Conservation (phyloP, 140 eudicot species). For the Flaveria floridana region DNA sequence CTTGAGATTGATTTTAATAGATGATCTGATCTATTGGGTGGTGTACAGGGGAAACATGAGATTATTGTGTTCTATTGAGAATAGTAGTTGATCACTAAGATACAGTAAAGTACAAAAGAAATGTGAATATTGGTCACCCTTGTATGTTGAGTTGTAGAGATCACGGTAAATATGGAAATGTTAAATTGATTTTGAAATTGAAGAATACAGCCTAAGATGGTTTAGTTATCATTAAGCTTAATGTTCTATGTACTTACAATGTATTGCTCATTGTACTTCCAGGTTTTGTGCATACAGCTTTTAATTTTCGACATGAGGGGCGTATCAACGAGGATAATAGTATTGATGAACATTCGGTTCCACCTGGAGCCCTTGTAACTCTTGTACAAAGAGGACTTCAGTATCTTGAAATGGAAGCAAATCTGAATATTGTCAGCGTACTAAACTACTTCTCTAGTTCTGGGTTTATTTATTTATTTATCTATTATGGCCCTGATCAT, state of each 20-base stretch:
- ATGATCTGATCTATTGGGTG: neutral
- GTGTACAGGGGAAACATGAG: slow-evolving; percentile 1
- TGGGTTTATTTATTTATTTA: neutral
- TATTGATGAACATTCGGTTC: slow-evolving; percentile 50
- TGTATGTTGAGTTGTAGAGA: neutral
- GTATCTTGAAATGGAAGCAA: slow-evolving; percentile 61
- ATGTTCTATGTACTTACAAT: slow-evolving; percentile 2
- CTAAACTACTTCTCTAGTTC: slow-evolving; percentile 18
- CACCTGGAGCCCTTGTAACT: slow-evolving; percentile 57
- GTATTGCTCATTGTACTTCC: slow-evolving; percentile 22
- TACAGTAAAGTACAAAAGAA: neutral
- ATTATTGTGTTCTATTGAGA: slow-evolving; percentile 14
- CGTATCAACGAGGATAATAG: slow-evolving; percentile 33
- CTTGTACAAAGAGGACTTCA: slow-evolving; percentile 61
- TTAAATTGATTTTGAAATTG: neutral
- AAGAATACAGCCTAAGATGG: slow-evolving; percentile 10
- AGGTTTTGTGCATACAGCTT: slow-evolving; percentile 68
- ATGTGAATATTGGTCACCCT: neutral
- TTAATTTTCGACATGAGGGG: slow-evolving; percentile 55
- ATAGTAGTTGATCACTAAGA: slow-evolving; percentile 6
- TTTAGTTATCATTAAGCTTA: slow-evolving; percentile 11
- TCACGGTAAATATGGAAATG: neutral
- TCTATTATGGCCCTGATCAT: slow-evolving; percentile 19
- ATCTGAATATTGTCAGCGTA: slow-evolving; percentile 46
- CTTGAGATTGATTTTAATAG: neutral